Conservation (phyloP, 495 filamentous ascomycete genomes). For the Aspergillus funiculosus region DNA sequence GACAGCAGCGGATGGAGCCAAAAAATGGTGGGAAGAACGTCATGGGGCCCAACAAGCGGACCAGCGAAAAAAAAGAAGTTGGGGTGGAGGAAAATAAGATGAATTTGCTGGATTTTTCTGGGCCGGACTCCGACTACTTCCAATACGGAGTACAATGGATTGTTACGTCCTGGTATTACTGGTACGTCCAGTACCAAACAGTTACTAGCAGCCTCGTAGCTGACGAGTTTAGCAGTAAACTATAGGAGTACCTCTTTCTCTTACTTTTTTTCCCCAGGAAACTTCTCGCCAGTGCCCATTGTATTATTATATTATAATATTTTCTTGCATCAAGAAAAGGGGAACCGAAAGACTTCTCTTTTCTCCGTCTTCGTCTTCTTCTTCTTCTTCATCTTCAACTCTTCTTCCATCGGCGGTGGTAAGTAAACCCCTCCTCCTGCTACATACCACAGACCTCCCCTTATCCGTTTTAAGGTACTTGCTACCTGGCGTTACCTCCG, state of each 20-base stretch:
- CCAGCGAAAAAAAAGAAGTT: not conserved
- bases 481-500: not conserved
- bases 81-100: slow-evolving; percentile 6
- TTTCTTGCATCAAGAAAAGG: slow-evolving; percentile 5
- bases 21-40: slow-evolving; percentile 19
- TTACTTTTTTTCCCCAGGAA: slow-evolving; percentile 4
- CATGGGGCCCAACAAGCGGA: slow-evolving; percentile 18
- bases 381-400: slow-evolving; percentile 8
- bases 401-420: slow-evolving; percentile 8
- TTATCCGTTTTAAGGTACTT: too few relatives aligned
- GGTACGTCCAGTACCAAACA: not conserved
- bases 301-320: slow-evolving; percentile 6
- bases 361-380: slow-evolving; percentile 5
- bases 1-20: not conserved
- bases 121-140: slow-evolving; percentile 10
- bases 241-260: slow-evolving; percentile 5
- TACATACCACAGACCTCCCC: too few relatives aligned
- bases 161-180: not conserved
- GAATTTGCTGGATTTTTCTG: slow-evolving; percentile 2
- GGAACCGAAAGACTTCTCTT: slow-evolving; percentile 1
- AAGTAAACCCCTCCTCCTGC: too few relatives aligned
- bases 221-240: not conserved
- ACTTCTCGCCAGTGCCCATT: slow-evolving; percentile 3
- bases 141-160: not conserved
- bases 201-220: not conserved